phyloP scores from a whole-genome alignment of 768 basidiomycete species.

The Mycena rosella region DNA sequence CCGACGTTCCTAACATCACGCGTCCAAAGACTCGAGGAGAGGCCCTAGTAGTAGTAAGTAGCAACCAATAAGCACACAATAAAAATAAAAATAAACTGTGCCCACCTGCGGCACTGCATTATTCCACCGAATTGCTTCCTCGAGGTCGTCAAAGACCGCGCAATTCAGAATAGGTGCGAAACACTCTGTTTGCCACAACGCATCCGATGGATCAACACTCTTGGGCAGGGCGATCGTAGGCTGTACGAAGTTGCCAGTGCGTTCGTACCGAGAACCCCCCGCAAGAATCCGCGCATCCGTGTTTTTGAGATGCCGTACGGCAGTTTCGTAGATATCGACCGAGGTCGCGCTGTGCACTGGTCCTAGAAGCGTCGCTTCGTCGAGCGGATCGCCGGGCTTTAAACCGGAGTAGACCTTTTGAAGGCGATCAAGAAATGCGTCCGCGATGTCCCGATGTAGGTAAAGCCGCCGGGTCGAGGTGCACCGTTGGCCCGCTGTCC shows the following conservation, averaged over 20 bases:
- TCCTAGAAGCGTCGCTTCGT: slow-evolving; percentile 79
- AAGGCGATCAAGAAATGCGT: slow-evolving; percentile 81
- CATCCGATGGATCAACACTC: slow-evolving; percentile 63
- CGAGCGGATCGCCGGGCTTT: slow-evolving; percentile 89
- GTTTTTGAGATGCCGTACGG: slow-evolving; percentile 71
- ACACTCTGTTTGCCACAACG: slow-evolving; percentile 83
- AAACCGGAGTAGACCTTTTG: slow-evolving; percentile 79
- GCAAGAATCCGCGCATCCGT: slow-evolving; percentile 82
- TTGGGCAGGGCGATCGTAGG: slow-evolving; percentile 86
- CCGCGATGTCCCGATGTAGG: slow-evolving; percentile 85
- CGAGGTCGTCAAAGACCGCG: slow-evolving; percentile 86
- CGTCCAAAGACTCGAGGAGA: slow-evolving; percentile 94
- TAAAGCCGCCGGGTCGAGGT: slow-evolving; percentile 94
- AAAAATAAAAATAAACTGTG: slow-evolving; percentile 20
- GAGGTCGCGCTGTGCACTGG: slow-evolving; percentile 85
- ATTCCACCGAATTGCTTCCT: slow-evolving; percentile 91
- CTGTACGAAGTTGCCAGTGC: slow-evolving; percentile 89
- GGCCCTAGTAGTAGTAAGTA: too few relatives aligned
- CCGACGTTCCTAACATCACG: slow-evolving; percentile 86
- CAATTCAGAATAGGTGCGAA: slow-evolving; percentile 94
- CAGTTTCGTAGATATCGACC: slow-evolving; percentile 71
- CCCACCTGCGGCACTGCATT: slow-evolving; percentile 85
- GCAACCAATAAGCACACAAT: slow-evolving; percentile 29
- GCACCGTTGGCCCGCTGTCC: slow-evolving; percentile 82
- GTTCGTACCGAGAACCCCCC: slow-evolving; percentile 73